phyloP scores from a whole-genome alignment of 306 rosid genomes.

The Rosa chinensis region DNA sequence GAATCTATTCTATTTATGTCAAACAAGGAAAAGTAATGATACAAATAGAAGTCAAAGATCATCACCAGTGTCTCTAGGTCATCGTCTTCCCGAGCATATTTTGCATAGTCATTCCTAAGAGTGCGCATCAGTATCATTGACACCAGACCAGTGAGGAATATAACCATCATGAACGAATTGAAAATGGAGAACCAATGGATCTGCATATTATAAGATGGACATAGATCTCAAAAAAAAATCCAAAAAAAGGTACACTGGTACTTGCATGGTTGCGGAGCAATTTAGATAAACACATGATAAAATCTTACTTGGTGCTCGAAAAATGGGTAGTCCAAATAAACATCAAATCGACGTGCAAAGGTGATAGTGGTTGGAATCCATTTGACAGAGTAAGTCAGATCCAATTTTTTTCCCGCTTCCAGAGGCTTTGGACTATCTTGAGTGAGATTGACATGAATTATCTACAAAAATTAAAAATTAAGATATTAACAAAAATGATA shows the following conservation, averaged over 20 bases:
- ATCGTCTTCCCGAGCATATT: slow-evolving; percentile 98
- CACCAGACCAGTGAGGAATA: slow-evolving; percentile 97
- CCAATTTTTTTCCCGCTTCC: slow-evolving; percentile 63
- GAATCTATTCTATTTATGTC: slow-evolving; percentile 5
- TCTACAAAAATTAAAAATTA: slow-evolving; percentile 38
- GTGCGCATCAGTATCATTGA: slow-evolving; percentile 99
- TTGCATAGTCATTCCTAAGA: slow-evolving; percentile 96
- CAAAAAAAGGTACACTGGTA: slow-evolving; percentile 2
- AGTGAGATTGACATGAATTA: slow-evolving; percentile 91
- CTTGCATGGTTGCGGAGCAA: slow-evolving; percentile 17
- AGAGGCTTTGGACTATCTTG: slow-evolving; percentile 77
- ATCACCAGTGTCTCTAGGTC: slow-evolving; percentile 93
- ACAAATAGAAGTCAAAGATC: slow-evolving; percentile 25
- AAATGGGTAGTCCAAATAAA: slow-evolving; percentile 93
- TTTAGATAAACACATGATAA: not conserved
- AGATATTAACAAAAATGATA: slow-evolving; percentile 22
- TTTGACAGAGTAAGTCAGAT: slow-evolving; percentile 84
- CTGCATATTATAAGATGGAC: slow-evolving; percentile 47
- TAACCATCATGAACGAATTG: slow-evolving; percentile 99
- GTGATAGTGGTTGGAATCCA: slow-evolving; percentile 80
- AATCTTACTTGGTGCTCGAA: slow-evolving; percentile 92
- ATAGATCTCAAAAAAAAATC: slow-evolving; percentile 18
- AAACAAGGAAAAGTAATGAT: not conserved
- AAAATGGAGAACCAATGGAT: slow-evolving; percentile 99
- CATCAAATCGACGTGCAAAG: slow-evolving; percentile 90